phyloP scores from a whole-genome alignment of 306 rosid genomes.

The Castanea sativa region DNA sequence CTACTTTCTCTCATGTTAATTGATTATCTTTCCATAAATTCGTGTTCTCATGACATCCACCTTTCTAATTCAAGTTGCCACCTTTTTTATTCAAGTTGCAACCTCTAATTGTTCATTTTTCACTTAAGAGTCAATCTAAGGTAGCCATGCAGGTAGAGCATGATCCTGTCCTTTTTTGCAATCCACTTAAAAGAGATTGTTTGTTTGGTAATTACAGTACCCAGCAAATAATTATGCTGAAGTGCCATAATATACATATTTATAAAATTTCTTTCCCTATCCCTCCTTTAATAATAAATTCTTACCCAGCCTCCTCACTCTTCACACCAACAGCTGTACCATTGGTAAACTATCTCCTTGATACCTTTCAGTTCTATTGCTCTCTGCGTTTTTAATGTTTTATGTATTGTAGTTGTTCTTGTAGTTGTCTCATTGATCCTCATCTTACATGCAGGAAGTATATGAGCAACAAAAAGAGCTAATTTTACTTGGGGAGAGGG shows the following conservation, averaged over 20 bases:
- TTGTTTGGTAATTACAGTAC: background rate
- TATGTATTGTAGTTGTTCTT: background rate
- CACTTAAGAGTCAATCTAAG: background rate
- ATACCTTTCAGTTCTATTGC: background rate
- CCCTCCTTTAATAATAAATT: background rate
- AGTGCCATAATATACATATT: background rate
- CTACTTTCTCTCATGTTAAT: background rate
- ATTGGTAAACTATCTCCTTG: background rate
- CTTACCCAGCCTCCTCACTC: background rate
- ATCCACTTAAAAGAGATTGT: background rate
- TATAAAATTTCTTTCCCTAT: background rate
- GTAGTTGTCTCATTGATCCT: background rate
- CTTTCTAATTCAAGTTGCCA: background rate
- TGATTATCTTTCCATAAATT: background rate
- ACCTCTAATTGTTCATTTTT: background rate
- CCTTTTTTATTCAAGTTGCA: background rate
- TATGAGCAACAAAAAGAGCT: conserved; percentile 93
- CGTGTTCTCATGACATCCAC: background rate
- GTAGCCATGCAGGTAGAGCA: background rate
- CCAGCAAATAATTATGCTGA: background rate
- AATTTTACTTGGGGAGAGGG: conserved; percentile 86
- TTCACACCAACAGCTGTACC: background rate
- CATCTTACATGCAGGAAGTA: conserved; percentile 69
- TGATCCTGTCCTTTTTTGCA: background rate
- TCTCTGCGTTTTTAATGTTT: background rate